Evolutionary conservation across 129 eudicot genomes (phyloP), one percentile per base, ranked within the genome.

Genomic region (Silybum marianum): DNA sequence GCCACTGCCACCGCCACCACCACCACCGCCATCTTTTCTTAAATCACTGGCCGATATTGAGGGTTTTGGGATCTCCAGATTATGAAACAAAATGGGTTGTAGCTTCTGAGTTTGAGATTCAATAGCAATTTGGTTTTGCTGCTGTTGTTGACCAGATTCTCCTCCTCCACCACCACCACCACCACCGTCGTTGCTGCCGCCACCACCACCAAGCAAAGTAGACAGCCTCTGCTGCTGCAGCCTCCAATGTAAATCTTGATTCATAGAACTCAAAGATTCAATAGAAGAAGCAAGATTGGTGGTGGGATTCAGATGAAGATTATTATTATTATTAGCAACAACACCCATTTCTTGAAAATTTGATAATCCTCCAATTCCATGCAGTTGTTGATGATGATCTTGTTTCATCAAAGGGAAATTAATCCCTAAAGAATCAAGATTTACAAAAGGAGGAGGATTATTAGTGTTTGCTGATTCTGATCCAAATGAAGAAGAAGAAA

Each of bases 181-280:
- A 6, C 18, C 46, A 16, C 51, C 81, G 0, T n/a, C n/a, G n/a
- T n/a, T n/a, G n/a, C n/a, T n/a, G n/a, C 71, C 75, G 0, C 74
- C 75, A 2, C 24, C 23, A 18, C 68, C 36, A 12, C 73, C 28
- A 13, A 83, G 87, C 32, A 91, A 70, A 74, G 69, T 44, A 1
- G 91, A 91, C 28, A 93, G 36, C 22, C 97, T 75, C 23, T 93
- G 95, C 51, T 93, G 95, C 78, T 93, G 98, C 7, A 93, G 73
- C 80, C 89, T 93, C 97, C 95, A 90, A 77, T 91, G 97, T 77
- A 93, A 83, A 28, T 93, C 97, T 81, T 93, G 97, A 78, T 91
- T 93, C 18, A 91, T 87, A 3, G 93, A 91, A 80, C 98, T 93
- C 84, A 93, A 80, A 9, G 98, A 91, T 84, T 93, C 93, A 12